Evolutionary conservation across 2,329 filamentous ascomycete species (phyloP).

Genomic region (Diaporthe sp.): DNA sequence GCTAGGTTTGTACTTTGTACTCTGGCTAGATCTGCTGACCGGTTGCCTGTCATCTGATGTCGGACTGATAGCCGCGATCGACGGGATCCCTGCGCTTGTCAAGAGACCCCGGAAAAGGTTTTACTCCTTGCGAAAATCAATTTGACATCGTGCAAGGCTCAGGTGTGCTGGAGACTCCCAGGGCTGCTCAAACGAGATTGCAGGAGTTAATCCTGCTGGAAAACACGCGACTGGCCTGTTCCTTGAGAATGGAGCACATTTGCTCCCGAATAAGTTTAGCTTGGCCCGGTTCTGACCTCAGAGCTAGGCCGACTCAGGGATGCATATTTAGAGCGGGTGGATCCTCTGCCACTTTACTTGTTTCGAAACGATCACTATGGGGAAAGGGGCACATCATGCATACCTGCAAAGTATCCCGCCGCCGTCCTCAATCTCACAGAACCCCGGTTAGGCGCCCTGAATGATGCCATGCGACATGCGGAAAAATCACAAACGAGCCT

Average conservation of each 20-base stretch:
- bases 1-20: background rate
- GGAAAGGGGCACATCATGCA: constrained; percentile 29
- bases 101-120: background rate
- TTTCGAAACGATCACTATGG: constrained; percentile 38
- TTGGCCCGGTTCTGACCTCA: constrained; percentile 1
- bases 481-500: background rate
- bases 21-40: background rate
- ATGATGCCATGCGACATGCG: constrained; percentile 25
- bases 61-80: background rate
- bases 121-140: background rate
- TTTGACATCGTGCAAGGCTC: background rate
- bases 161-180: background rate
- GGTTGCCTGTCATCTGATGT: background rate
- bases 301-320: constrained; percentile 20
- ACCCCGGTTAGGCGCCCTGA: constrained; percentile 32
- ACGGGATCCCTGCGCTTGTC: background rate
- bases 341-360: constrained; percentile 26
- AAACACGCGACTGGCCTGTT: constrained; percentile 26
- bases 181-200: background rate
- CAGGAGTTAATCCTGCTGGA: constrained; percentile 10
- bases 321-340: constrained; percentile 8
- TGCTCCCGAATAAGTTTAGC: constrained; percentile 33
- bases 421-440: constrained; percentile 17
- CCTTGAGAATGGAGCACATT: background rate
- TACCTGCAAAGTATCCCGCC: background rate